These are phyloP conservation scores for Naganishia liquefaciens DNA, from an alignment of 1,284 basidiomycete species.

Conservation along the genomic window DNA sequence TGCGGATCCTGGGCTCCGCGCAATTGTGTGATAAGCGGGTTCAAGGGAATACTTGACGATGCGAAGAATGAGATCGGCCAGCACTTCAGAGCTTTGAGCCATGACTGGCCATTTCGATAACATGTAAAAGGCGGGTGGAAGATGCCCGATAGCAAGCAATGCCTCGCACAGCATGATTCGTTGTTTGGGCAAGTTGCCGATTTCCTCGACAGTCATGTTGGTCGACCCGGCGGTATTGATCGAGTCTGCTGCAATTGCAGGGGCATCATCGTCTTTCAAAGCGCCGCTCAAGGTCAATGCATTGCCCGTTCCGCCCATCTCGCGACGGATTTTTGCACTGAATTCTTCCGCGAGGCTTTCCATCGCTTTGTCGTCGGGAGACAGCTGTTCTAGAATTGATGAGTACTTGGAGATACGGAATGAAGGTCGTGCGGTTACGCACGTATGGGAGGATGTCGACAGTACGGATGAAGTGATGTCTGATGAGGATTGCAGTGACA, in stretches of 20 bases:
- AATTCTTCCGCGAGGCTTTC: constrained; percentile 68
- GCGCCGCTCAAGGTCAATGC: constrained; percentile 87
- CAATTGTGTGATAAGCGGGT: constrained; percentile 64
- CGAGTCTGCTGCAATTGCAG: constrained; percentile 15
- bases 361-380: constrained; percentile 75
- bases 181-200: constrained; percentile 66
- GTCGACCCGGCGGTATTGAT: constrained; percentile 39
- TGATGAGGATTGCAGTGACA: constrained; percentile 81
- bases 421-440: constrained; percentile 20
- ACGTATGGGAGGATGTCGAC: constrained; percentile 65
- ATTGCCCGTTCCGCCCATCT: constrained; percentile 66
- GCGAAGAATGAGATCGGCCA: constrained; percentile 81
- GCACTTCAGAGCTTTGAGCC: constrained; percentile 73
- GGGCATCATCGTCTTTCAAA: constrained; percentile 64
- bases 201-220: constrained; percentile 23
- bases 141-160: constrained; percentile 80
- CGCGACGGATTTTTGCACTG: constrained; percentile 42
- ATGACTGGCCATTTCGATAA: constrained; percentile 84
- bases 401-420: constrained; percentile 23
- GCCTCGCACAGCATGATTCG: constrained; percentile 76
- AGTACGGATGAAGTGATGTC: constrained; percentile 79
- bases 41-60: constrained; percentile 68
- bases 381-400: constrained; percentile 58
- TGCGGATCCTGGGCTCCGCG: constrained; percentile 30
- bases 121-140: constrained; percentile 74